phyloP scores from a whole-genome alignment of 2,329 filamentous ascomycete species.

The Aspergillus fructus region DNA sequence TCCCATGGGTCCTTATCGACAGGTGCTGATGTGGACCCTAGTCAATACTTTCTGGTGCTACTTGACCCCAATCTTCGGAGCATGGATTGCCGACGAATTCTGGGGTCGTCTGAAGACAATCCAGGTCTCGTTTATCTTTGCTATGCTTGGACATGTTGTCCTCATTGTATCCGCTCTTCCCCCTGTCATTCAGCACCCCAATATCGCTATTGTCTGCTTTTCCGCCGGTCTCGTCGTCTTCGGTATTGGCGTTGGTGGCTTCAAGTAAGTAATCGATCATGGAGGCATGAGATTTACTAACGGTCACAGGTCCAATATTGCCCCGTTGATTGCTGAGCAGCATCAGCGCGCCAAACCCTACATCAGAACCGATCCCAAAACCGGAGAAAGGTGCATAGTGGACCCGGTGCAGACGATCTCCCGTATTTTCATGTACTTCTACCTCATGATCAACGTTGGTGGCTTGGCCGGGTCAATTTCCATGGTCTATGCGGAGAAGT shows the following conservation, averaged over 20 bases:
- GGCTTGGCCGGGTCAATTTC: conserved; percentile 60
- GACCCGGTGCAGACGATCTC: conserved; percentile 68
- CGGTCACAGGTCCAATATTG: conserved; percentile 60
- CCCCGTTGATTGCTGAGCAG: conserved; percentile 69
- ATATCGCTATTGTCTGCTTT: conserved; percentile 63
- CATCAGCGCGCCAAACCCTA: conserved; percentile 60
- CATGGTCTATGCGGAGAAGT: conserved; percentile 74
- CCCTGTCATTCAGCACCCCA: conserved; percentile 57
- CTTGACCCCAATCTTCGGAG: conserved; percentile 59
- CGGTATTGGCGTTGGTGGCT: conserved; percentile 72
- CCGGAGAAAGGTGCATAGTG: conserved; percentile 67
- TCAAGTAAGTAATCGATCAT: conserved; percentile 53
- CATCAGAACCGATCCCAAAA: conserved; percentile 52
- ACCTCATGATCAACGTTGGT: conserved; percentile 69
- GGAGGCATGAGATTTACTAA: not conserved
- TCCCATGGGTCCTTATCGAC: not conserved
- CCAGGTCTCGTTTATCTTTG: conserved; percentile 62
- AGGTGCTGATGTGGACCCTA: not conserved
- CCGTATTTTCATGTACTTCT: conserved; percentile 70
- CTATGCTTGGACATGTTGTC: conserved; percentile 67
- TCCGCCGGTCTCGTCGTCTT: conserved; percentile 65
- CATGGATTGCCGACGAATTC: conserved; percentile 67
- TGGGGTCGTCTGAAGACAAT: conserved; percentile 71
- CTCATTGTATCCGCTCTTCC: conserved; percentile 68
- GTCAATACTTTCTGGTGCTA: conserved; percentile 65